Percentiles rank a stretch among this genome's conserved stretches.
Evolutionary conservation across 169 alveolate genomes (phyloP).

Genomic region (Eimeria brunetti): DNA sequence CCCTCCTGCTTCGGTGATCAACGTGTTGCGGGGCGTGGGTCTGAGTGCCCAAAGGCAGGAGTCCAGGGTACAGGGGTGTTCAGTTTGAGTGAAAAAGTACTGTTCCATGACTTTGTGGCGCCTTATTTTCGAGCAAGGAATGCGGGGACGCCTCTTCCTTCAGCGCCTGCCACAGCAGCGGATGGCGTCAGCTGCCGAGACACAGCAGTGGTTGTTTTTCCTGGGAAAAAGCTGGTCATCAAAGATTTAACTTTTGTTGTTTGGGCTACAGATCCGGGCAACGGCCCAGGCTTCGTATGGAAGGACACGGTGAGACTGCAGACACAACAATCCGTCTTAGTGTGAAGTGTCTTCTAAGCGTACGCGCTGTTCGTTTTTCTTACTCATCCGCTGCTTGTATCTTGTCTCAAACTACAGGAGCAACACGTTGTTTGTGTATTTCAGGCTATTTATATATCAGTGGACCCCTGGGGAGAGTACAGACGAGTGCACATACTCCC

Average conservation of each 20-base stretch:
- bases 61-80: background rate
- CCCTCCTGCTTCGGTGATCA: background rate
- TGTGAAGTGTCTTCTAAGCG: background rate
- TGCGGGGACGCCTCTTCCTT: background rate
- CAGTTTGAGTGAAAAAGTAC: slow-evolving; percentile 28
- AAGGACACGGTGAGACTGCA: slow-evolving; percentile 76
- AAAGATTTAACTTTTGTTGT: slow-evolving; percentile 79
- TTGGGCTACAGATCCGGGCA: slow-evolving; percentile 83
- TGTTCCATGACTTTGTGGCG: slow-evolving; percentile 70
- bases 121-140: slow-evolving; percentile 66
- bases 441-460: slow-evolving; percentile 84
- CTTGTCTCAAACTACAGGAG: background rate
- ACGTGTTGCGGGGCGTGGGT: background rate
- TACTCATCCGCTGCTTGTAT: background rate
- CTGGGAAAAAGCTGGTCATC: slow-evolving; percentile 79
- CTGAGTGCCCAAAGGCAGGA: slow-evolving; percentile 13
- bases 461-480: slow-evolving; percentile 87
- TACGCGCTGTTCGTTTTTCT: background rate
- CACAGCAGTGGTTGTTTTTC: slow-evolving; percentile 76
- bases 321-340: background rate
- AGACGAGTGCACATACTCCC: slow-evolving; percentile 85
- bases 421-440: background rate
- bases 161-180: slow-evolving; percentile 40
- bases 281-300: slow-evolving; percentile 79
- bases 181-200: slow-evolving; percentile 19